Conservation (phyloP, 78 protist species). For the Isochrysis galbana region DNA sequence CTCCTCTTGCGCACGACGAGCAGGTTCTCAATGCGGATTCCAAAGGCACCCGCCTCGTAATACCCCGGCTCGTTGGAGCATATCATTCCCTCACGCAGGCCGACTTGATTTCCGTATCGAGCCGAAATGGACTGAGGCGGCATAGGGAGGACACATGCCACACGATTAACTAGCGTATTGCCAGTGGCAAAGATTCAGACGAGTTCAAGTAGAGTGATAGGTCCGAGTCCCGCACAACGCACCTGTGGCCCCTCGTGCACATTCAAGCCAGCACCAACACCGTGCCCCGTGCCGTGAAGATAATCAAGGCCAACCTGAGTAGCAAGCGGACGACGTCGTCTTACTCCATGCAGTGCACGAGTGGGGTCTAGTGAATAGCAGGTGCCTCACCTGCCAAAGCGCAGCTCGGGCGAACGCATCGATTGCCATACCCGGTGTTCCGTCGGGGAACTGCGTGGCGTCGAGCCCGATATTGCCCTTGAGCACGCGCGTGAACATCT, state of each 20-base stretch:
- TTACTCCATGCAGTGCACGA: too few species aligned
- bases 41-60: slow-evolving; percentile 63
- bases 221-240: too few species aligned
- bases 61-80: slow-evolving; percentile 30
- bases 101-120: background rate
- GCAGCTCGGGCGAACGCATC: slow-evolving; percentile 47
- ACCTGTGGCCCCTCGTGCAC: slow-evolving; percentile 95
- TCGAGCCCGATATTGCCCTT: slow-evolving; percentile 83
- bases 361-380: too few species aligned
- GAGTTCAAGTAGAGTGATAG: too few species aligned
- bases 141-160: too few species aligned
- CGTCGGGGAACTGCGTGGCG: slow-evolving; percentile 75
- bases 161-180: too few species aligned
- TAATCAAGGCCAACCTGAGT: slow-evolving; percentile 62
- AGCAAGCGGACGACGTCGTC: background rate
- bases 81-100: background rate
- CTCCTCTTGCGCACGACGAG: slow-evolving; percentile 20
- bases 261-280: slow-evolving; percentile 89
- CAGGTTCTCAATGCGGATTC: slow-evolving; percentile 91
- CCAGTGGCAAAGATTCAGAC: too few species aligned
- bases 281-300: slow-evolving; percentile 96
- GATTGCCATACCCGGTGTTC: slow-evolving; percentile 46
- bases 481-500: slow-evolving; percentile 83
- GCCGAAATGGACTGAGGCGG: background rate
- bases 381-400: slow-evolving; percentile 42